Percentiles rank a stretch among this genome's conserved stretches.
Conservation (phyloP, 192 early-diverging fungal genomes). For the Phlyctochytrium arcticum region DNA sequence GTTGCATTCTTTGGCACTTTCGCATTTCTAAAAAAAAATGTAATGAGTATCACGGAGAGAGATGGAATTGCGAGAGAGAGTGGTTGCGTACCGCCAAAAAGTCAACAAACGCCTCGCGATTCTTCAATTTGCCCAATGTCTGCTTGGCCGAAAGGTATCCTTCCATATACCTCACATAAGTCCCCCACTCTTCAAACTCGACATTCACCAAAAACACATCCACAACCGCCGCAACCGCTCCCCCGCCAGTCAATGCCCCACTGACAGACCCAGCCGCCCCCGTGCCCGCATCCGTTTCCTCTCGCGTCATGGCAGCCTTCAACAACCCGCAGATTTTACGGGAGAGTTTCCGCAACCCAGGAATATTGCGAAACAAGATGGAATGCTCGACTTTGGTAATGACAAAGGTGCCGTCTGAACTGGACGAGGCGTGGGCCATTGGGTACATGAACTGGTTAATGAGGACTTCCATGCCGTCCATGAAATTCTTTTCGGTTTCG, state of each 20-base stretch:
- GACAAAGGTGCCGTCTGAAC: neutral
- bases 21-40: conserved; percentile 8
- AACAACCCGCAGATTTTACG: conserved; percentile 16
- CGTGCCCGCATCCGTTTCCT: conserved; percentile 2
- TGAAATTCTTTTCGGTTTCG: conserved; percentile 27
- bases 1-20: conserved; percentile 27
- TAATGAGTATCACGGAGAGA: neutral
- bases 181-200: conserved; percentile 26
- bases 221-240: conserved; percentile 18
- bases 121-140: conserved; percentile 5
- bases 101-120: neutral
- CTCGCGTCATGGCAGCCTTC: conserved; percentile 6
- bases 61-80: neutral
- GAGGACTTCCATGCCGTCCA: conserved; percentile 26
- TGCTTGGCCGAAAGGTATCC: conserved; percentile 13
- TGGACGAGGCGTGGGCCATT: neutral
- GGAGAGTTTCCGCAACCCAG: conserved; percentile 15
- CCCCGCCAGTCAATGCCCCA: conserved; percentile 3
- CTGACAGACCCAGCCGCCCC: neutral
- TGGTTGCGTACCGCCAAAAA: neutral
- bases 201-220: conserved; percentile 23
- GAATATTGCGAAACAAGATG: conserved; percentile 14
- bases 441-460: conserved; percentile 27
- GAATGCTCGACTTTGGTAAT: conserved; percentile 18
- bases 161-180: conserved; percentile 23